Evolutionary conservation across 148 eudicot species (phyloP), one percentile per base, ranked within the genome.

Genomic region (Persicaria maculosa): DNA sequence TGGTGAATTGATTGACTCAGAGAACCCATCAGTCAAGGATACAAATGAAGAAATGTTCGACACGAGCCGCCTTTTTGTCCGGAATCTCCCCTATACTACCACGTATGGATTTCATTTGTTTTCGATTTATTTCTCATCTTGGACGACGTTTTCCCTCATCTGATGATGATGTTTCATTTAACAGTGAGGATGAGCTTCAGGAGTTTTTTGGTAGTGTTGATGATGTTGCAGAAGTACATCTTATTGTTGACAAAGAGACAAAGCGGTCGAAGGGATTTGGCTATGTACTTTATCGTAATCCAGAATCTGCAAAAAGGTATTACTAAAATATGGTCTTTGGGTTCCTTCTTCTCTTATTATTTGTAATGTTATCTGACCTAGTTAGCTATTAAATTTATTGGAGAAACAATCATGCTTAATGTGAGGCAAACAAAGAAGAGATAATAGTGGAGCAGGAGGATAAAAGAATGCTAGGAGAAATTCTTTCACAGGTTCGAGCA

Each of bases 141-240:
- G 59, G 6, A 59, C 0, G 31, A 53, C 55, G 15, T 9, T 17
- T 52, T 73, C 65, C 65, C 15, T 16, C 53, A 73, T 6, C 45
- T 79, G 45, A 52, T 74, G 25, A 16, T 76, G 47, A 16, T 50
- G 16, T 6, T 50, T 77, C 44, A 76, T 74, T 52, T 72, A 20
- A 65, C 90, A 92, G 99, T 8, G 98, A 95, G 86, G 96, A 95
- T 83, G 97, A 95, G 71, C 81, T 95, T 48, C 84, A 84, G 50
- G 96, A 87, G 71, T 83, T 87, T 79, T 95, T 95, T 72, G 74
- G 87, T 75, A 81, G 83, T 77, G 84, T 72, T 68, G 99, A 97
- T 25, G 78, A 84, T 74, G 74, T 95, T 57, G 78, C 92, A 59
- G 88, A 92, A 82, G 91, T 85, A 68, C 99, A 92, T 86, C 85